Conservation (phyloP, 768 basidiomycete species). For the Tephrocybe sp. region DNA sequence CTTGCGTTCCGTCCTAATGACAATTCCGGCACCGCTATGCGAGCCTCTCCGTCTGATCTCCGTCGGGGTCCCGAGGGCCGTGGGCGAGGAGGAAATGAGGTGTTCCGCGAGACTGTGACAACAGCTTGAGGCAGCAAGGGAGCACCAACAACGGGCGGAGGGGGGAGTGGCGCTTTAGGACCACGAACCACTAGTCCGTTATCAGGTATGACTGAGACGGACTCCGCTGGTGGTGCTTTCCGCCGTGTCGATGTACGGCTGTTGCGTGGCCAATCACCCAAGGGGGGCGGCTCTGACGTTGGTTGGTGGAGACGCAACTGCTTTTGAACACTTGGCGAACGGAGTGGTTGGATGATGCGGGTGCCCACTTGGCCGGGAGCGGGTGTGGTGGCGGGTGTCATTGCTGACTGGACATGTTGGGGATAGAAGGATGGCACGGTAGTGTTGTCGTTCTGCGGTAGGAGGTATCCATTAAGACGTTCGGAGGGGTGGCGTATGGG, state of each 20-base stretch:
- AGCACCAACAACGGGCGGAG: not conserved
- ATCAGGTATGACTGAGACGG: not conserved
- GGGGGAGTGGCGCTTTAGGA: not conserved
- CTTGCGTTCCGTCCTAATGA: not conserved
- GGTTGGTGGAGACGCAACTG: constrained; percentile 17
- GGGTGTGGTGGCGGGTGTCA: constrained; percentile 6
- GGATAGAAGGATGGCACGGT: constrained; percentile 32
- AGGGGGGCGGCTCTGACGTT: constrained; percentile 40
- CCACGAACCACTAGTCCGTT: not conserved
- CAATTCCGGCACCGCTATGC: constrained; percentile 3
- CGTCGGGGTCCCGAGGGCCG: constrained; percentile 38
- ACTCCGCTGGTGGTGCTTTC: constrained; percentile 16
- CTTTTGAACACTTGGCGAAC: constrained; percentile 17
- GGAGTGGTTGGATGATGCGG: not conserved
- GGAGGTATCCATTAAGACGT: constrained; percentile 4
- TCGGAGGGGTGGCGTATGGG: constrained; percentile 8
- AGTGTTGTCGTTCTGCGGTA: constrained; percentile 11
- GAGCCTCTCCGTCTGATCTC: constrained; percentile 15
- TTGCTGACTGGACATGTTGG: constrained; percentile 22
- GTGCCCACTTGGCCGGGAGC: not conserved
- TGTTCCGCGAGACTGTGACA: not conserved
- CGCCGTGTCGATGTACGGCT: constrained; percentile 36
- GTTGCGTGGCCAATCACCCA: constrained; percentile 56
- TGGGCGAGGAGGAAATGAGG: constrained; percentile 21
- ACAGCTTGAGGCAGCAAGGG: not conserved